Conservation (phyloP, 805 yeast species). For the Cyberlindnera samutprakarnensis region DNA sequence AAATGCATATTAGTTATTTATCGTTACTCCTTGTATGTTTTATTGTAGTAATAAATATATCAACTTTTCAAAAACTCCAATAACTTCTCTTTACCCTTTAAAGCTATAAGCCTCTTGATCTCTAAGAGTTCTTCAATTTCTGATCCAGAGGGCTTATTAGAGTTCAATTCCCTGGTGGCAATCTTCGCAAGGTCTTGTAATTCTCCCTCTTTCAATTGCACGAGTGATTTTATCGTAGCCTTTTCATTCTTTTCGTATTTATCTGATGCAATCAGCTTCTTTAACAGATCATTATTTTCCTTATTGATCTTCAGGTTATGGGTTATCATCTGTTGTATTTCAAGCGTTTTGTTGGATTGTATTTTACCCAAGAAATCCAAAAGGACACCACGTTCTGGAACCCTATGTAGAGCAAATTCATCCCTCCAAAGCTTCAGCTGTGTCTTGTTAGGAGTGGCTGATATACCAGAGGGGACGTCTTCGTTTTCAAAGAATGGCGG, state of each 20-base stretch:
- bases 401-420: constrained; percentile 46
- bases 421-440: constrained; percentile 21
- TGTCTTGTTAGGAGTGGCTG: constrained; percentile 24
- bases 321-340: constrained; percentile 24
- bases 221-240: constrained; percentile 26
- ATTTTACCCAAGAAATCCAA: constrained; percentile 60
- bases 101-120: constrained; percentile 52
- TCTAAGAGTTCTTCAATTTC: constrained; percentile 47
- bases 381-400: constrained; percentile 62
- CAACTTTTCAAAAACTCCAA: constrained; percentile 41
- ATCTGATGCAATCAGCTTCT: constrained; percentile 21
- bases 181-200: constrained; percentile 41
- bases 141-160: constrained; percentile 16
- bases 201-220: constrained; percentile 30
- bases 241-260: constrained; percentile 22
- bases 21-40: background rate
- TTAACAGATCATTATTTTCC: constrained; percentile 30
- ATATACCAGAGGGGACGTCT: constrained; percentile 28
- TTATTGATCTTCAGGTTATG: constrained; percentile 26
- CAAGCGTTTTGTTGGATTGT: constrained; percentile 25
- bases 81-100: constrained; percentile 64
- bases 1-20: too few species aligned
- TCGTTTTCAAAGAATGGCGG: constrained; percentile 30
- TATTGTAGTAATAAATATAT: background rate
- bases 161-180: constrained; percentile 24